Base-by-base conservation (phyloP, 2,329 filamentous ascomycete species). In the Aaosphaeria arxii region DNA sequence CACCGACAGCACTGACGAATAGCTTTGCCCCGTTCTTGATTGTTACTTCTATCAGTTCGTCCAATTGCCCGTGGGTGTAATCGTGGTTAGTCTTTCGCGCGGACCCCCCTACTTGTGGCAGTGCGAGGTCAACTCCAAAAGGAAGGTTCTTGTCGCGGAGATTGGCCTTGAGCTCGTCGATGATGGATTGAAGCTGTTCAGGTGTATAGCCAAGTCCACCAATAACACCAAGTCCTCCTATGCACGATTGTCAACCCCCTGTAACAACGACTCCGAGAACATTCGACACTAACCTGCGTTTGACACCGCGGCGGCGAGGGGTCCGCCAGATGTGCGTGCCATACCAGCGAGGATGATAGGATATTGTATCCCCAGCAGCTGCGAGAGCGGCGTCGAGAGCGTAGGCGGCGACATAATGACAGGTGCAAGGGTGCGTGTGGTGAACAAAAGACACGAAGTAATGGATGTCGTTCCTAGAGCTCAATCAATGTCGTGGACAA, bases 81-180 rank as follows among this genome's bases (percentile, higher is more conserved):
- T 96, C 92, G 73, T 96, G 89, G 74, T 96, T 97, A 4, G 92
- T 96, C 70, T 88, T 88, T 55, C 92, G 84, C 5, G 92, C 92
- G 32, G 74, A 78, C 38, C 87, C 90, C 48, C 92, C 92, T 47
- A 96, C 78, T 73, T 96, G 91, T 1, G 92, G 91, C 9, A 97
- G 81, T 0, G 91, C 91, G 1, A 97, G 84, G 70, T 97, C 92
- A 31, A 96, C 84, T 57, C 91, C 92, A 68, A 96, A 96, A 0
- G 91, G 89, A 4, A 95, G 80, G 40, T 80, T 77, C 0, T 86
- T 84, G 44, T 79, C 76, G 5, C 62, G 62, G 1, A 96, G 82
- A 55, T 86, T 78, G 9, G 83, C 77, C 75, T 96, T 96, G 63
- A 96, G 84, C 68, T 96, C 90, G 55, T 85, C 83, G 58, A 97